These are phyloP conservation scores for Microdochium paspali DNA, from an alignment of 2,329 filamentous ascomycete species.

Conservation along the genomic window DNA sequence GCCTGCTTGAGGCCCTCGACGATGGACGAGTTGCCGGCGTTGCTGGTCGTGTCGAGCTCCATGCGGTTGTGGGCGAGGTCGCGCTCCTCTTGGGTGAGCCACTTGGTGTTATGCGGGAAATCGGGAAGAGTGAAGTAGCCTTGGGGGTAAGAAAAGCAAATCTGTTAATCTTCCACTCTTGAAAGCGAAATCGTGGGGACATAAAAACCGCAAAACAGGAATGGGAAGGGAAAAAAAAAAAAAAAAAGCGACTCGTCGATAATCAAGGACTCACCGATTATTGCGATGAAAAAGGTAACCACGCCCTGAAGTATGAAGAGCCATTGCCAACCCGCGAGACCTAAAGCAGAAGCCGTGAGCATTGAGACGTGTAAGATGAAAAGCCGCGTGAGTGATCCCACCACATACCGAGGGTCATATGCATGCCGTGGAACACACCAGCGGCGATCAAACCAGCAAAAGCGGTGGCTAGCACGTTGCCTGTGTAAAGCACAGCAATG, in stretches of 20 bases:
- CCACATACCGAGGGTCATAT: constrained; percentile 13
- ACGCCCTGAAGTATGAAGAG: constrained; percentile 35
- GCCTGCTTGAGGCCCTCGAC: constrained; percentile 21
- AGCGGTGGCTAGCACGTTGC: constrained; percentile 22
- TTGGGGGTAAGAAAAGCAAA: not conserved
- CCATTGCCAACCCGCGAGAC: constrained; percentile 31
- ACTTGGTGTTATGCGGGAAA: not conserved
- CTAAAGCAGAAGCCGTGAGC: not conserved
- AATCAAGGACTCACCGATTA: not conserved
- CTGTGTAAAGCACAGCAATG: constrained; percentile 24
- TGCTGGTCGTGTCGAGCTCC: not conserved
- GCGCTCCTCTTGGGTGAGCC: not conserved
- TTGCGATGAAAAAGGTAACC: constrained; percentile 20
- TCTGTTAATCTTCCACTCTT: too few relatives aligned
- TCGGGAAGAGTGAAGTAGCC: not conserved
- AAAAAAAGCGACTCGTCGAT: too few relatives aligned
- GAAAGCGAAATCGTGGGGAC: too few relatives aligned
- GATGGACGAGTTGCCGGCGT: constrained; percentile 5
- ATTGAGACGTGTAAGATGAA: not conserved
- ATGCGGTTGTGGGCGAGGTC: not conserved
- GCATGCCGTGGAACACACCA: constrained; percentile 20
- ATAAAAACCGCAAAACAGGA: too few relatives aligned
- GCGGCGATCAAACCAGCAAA: constrained; percentile 26
- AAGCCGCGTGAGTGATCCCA: not conserved
- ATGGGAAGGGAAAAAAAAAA: too few relatives aligned